Evolutionary conservation across 495 filamentous ascomycete genomes (phyloP), one percentile per base, ranked within the genome.

Genomic region (Penicillium simplicissimum): DNA sequence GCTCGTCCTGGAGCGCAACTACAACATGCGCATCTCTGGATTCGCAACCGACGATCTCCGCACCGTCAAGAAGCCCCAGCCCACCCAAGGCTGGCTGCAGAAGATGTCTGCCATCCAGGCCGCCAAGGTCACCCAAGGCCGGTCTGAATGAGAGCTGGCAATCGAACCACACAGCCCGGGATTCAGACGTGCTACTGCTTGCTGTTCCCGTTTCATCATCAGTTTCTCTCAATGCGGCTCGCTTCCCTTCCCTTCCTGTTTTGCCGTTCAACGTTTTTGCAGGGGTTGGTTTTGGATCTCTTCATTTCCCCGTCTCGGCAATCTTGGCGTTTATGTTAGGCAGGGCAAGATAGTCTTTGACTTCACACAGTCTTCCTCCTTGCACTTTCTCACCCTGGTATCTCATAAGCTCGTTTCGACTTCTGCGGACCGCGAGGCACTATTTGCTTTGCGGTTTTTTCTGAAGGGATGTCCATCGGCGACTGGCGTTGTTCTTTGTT

Each of bases 101-200:
- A 98, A 98, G 82, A 94, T 98, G 87, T 91, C 91, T 61, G 94
- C 94, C 9, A 86, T 98, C 11, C 90, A 96, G 76, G 95, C 93
- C 9, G 92, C 92, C 60, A 98, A 98, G 78, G 81, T 82, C 52
- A 87, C 74, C 35, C 78, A 81, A 59, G 78, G 78, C 14, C 77
- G 76, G 52, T 65, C 74, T 28, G 78, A 81, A 59, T 81, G 33
- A 53, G 34, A 11, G 17, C 13, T 34, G 28, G 9, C 31, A 67
- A 5, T n/a, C 51, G 19, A 8, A 19, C 15, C 10, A 53, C 5
- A 35, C 8, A n/a, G 6, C 8, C 48, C 11, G 31, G 31, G 17
- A n/a, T 2, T 34, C 33, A 53, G n/a, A 31, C 11, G 13, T 36
- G 10, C 9, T 36, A 19, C n/a, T 34, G 9, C 9, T 10, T 53